phyloP scores from a whole-genome alignment of 148 eudicot genomes.

The Chenopodium suecicum region DNA sequence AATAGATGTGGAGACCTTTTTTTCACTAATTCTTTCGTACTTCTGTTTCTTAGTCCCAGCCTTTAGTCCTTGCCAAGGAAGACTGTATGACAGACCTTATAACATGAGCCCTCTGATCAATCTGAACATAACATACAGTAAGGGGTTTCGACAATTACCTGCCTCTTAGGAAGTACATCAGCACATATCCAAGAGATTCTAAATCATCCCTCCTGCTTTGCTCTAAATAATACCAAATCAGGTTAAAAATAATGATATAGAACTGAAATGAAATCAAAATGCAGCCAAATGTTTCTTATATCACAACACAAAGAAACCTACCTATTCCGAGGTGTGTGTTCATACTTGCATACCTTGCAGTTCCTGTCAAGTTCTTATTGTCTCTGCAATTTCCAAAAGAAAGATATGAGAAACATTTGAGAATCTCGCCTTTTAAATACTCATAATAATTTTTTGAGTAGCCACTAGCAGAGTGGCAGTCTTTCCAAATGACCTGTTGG shows the following conservation, averaged over 20 bases:
- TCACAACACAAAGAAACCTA: slow-evolving; percentile 28
- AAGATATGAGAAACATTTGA: slow-evolving; percentile 6
- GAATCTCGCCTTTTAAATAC: not conserved
- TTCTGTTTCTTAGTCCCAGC: slow-evolving; percentile 95
- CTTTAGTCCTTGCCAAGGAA: slow-evolving; percentile 98
- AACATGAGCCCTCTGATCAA: slow-evolving; percentile 20
- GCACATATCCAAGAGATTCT: slow-evolving; percentile 95
- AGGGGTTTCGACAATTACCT: slow-evolving; percentile 45
- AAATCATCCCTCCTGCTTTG: slow-evolving; percentile 98
- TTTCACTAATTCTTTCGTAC: slow-evolving; percentile 91
- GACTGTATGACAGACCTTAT: slow-evolving; percentile 40
- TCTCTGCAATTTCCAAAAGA: slow-evolving; percentile 53
- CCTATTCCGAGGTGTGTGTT: slow-evolving; percentile 98
- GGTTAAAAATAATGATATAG: slow-evolving; percentile 16
- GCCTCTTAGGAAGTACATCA: slow-evolving; percentile 90
- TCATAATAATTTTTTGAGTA: not conserved
- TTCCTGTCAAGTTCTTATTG: slow-evolving; percentile 94
- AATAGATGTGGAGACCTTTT: slow-evolving; percentile 84
- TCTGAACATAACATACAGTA: not conserved
- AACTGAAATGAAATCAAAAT: not conserved
- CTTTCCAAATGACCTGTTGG: not conserved
- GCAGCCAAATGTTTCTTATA: not conserved
- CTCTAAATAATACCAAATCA: slow-evolving; percentile 42
- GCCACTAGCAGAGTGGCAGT: not conserved
- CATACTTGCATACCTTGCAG: slow-evolving; percentile 95